Evolutionary conservation across 257 asterid species (phyloP).

Genomic region (Eustoma russellianum): DNA sequence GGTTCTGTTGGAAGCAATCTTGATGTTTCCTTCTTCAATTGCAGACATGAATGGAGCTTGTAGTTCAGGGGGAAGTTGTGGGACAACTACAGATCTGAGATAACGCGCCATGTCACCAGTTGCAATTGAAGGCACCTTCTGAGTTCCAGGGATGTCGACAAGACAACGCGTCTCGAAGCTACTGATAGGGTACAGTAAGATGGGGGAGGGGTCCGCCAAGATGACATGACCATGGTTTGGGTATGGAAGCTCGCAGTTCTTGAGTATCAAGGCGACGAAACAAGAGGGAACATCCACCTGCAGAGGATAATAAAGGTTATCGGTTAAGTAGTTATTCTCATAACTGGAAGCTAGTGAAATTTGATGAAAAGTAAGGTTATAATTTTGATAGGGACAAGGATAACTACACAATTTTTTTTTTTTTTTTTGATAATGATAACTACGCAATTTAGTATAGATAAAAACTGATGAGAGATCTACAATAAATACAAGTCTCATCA

Average conservation of each 20-base stretch:
- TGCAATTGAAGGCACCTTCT: slow-evolving; percentile 15
- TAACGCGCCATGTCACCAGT: slow-evolving; percentile 19
- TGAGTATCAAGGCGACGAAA: slow-evolving; percentile 16
- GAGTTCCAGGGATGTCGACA: slow-evolving; percentile 16
- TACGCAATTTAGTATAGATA: too few species aligned
- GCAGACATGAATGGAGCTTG: slow-evolving; percentile 8
- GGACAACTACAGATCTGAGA: slow-evolving; percentile 14
- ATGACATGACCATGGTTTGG: slow-evolving; percentile 22
- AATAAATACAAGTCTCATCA: too few species aligned
- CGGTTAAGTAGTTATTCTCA: too few species aligned
- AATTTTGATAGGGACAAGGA: too few species aligned
- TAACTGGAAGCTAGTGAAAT: too few species aligned
- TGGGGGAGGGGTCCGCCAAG: slow-evolving; percentile 20
- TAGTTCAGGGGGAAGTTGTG: slow-evolving; percentile 19
- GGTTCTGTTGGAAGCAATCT: slow-evolving; percentile 18
- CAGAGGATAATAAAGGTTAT: too few species aligned
- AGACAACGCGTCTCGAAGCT: slow-evolving; percentile 20
- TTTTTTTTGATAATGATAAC: too few species aligned
- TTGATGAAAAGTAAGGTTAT: too few species aligned
- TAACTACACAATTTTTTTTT: too few species aligned
- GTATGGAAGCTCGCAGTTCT: slow-evolving; percentile 17
- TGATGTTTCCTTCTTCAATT: slow-evolving; percentile 16
- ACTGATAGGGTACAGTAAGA: slow-evolving; percentile 18
- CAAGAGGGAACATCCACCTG: slow-evolving; percentile 23
- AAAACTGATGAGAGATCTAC: too few species aligned